Conservation (phyloP, 495 filamentous ascomycete genomes). For the Oidiodendron maius region DNA sequence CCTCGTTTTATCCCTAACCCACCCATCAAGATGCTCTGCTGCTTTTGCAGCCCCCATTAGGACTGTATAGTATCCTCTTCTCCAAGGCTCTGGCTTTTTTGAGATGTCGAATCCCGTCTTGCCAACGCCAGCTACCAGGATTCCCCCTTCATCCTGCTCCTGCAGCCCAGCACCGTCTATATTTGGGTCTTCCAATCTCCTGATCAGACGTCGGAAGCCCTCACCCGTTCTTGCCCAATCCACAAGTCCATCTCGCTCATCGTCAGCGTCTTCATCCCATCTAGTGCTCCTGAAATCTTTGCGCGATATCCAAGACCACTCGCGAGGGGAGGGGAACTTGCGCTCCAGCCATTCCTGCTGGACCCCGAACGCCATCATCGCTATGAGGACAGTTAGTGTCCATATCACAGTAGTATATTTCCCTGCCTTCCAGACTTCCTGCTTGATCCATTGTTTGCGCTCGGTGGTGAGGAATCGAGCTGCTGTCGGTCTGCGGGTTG, state of each 20-base stretch:
- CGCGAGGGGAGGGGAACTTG: slow-evolving; percentile 64
- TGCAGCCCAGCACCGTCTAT: slow-evolving; percentile 61
- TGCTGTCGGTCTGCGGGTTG: slow-evolving; percentile 43
- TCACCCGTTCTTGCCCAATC: slow-evolving; percentile 60
- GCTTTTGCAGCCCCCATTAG: slow-evolving; percentile 70
- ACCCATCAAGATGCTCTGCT: slow-evolving; percentile 75
- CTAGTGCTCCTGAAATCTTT: slow-evolving; percentile 53
- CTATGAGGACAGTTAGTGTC: slow-evolving; percentile 44
- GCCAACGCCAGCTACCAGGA: slow-evolving; percentile 47
- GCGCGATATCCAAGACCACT: slow-evolving; percentile 64
- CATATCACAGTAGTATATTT: slow-evolving; percentile 55
- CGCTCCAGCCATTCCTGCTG: slow-evolving; percentile 68
- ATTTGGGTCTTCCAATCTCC: slow-evolving; percentile 55
- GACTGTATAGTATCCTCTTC: slow-evolving; percentile 73
- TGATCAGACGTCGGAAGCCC: slow-evolving; percentile 46
- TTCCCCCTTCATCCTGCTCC: slow-evolving; percentile 50
- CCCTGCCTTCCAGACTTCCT: slow-evolving; percentile 52
- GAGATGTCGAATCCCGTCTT: slow-evolving; percentile 63
- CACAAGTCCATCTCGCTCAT: slow-evolving; percentile 36
- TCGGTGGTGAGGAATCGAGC: slow-evolving; percentile 70
- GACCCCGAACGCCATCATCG: slow-evolving; percentile 49
- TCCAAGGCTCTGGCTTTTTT: slow-evolving; percentile 71
- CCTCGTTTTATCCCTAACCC: slow-evolving; percentile 61
- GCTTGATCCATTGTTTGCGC: slow-evolving; percentile 58
- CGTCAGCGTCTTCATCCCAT: slow-evolving; percentile 47